Conservation (phyloP, 2,329 filamentous ascomycete genomes). For the Xylaria sp. region DNA sequence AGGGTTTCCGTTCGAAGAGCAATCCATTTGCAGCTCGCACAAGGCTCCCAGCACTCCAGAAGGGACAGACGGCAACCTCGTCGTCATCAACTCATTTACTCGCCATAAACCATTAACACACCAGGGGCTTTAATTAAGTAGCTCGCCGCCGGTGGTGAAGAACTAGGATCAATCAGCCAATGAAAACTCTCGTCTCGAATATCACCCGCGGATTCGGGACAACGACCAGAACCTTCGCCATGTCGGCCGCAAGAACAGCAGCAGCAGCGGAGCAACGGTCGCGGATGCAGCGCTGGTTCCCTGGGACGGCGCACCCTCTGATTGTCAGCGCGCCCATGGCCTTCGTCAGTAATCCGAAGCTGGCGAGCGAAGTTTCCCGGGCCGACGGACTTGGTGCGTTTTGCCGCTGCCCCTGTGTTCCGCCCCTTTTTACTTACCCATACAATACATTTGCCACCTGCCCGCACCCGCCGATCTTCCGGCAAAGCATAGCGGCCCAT, state of each 20-base stretch:
- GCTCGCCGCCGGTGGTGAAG: background rate
- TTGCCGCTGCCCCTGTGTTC: no score
- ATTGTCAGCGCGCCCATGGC: constrained; percentile 57
- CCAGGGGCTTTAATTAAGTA: background rate
- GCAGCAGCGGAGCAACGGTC: constrained; percentile 17
- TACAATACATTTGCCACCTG: background rate
- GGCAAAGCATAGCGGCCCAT: background rate
- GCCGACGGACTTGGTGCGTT: constrained; percentile 55
- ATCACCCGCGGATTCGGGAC: constrained; percentile 22
- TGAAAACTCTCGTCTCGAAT: constrained; percentile 22
- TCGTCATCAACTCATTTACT: background rate
- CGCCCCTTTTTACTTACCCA: background rate
- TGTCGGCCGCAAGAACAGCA: constrained; percentile 14
- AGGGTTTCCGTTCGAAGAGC: background rate
- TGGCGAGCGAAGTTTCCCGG: constrained; percentile 54
- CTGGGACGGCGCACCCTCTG: constrained; percentile 51
- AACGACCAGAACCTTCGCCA: constrained; percentile 22
- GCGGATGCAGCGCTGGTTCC: constrained; percentile 51
- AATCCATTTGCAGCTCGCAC: background rate
- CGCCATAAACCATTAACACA: background rate
- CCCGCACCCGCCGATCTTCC: background rate
- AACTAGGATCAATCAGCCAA: constrained; percentile 3
- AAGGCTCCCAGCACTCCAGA: background rate
- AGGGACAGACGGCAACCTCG: background rate
- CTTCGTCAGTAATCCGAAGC: constrained; percentile 50